Evolutionary conservation across 2,329 filamentous ascomycete species (phyloP).

Genomic region (Verticillium tricorpus): DNA sequence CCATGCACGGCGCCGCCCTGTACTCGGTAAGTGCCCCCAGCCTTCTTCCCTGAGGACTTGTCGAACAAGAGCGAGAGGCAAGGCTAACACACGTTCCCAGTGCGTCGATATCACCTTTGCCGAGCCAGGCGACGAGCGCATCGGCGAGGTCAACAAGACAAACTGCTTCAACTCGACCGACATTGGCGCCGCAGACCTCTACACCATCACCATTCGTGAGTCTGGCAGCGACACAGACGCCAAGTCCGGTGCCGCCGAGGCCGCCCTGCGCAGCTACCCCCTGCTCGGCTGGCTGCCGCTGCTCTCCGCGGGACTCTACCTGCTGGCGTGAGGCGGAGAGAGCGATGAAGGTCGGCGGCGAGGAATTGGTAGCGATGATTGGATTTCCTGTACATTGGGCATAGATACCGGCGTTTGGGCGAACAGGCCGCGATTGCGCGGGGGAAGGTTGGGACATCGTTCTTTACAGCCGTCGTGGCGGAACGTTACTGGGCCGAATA

Average conservation of each 20-base stretch:
- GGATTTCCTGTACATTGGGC: conserved; percentile 4
- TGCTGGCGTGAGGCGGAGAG: conserved; percentile 26
- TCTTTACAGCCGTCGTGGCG: too few relatives aligned
- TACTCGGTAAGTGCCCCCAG: conserved; percentile 60
- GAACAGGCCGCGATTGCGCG: background rate
- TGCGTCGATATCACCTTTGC: conserved; percentile 94
- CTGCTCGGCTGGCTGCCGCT: conserved; percentile 39
- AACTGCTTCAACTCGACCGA: conserved; percentile 89
- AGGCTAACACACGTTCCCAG: conserved; percentile 36
- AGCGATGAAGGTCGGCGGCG: background rate
- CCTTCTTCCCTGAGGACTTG: too few relatives aligned
- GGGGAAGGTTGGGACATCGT: background rate
- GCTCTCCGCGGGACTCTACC: conserved; percentile 30
- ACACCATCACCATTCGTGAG: conserved; percentile 55
- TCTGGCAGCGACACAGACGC: conserved; percentile 29
- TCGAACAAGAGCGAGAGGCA: background rate
- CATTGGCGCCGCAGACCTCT: conserved; percentile 73
- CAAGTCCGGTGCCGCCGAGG: conserved; percentile 23
- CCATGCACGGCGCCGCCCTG: conserved; percentile 76
- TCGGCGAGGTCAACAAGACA: conserved; percentile 67
- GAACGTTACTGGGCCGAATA: too few relatives aligned
- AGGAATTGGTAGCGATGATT: conserved; percentile 2
- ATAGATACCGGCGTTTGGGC: conserved; percentile 13
- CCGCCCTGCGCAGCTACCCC: conserved; percentile 14
- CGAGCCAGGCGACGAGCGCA: conserved; percentile 62